A percentile compares a stretch with the other conserved stretches of the same genome.
Evolutionary conservation across 495 filamentous ascomycete genomes (phyloP).

Genomic region (Penicillium bovifimosum): DNA sequence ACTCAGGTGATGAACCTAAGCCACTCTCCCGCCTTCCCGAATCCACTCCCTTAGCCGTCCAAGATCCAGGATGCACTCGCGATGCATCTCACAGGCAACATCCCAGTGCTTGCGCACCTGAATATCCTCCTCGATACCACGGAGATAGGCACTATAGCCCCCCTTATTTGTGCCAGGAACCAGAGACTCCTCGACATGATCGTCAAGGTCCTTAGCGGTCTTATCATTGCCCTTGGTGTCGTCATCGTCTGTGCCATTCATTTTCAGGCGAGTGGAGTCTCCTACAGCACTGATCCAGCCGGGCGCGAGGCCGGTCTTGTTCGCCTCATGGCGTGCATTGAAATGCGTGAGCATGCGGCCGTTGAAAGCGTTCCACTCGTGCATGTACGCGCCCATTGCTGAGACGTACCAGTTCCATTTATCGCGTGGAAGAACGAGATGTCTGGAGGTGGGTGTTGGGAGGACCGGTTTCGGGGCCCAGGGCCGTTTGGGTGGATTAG

Average conservation of each 20-base stretch:
- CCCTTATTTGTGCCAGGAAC: constrained; percentile 29
- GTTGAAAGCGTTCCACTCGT: constrained; percentile 63
- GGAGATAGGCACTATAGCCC: constrained; percentile 54
- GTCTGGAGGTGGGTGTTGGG: constrained; percentile 17
- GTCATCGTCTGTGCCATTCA: constrained; percentile 17
- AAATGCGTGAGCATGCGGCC: constrained; percentile 63
- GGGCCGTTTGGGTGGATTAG: constrained; percentile 55
- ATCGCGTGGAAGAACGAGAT: constrained; percentile 30
- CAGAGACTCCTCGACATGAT: constrained; percentile 24
- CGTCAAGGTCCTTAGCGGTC: constrained; percentile 7
- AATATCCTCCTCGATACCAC: constrained; percentile 58
- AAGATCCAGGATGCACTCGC: constrained; percentile 54
- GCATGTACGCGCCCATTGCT: constrained; percentile 62
- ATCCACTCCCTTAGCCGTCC: constrained; percentile 51
- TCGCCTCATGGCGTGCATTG: constrained; percentile 50
- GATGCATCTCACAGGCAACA: constrained; percentile 58
- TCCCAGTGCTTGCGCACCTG: constrained; percentile 60
- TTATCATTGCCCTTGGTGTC: constrained; percentile 15
- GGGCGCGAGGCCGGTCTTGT: constrained; percentile 43
- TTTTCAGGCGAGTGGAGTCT: constrained; percentile 36
- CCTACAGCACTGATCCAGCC: constrained; percentile 55
- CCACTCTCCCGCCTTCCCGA: constrained; percentile 32
- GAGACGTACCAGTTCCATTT: constrained; percentile 57
- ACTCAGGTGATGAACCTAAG: constrained; percentile 1
- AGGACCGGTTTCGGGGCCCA: constrained; percentile 28